Evolutionary conservation across 257 asterid genomes (phyloP), one percentile per base, ranked within the genome.

Genomic region (Nicotiana attenuata): DNA sequence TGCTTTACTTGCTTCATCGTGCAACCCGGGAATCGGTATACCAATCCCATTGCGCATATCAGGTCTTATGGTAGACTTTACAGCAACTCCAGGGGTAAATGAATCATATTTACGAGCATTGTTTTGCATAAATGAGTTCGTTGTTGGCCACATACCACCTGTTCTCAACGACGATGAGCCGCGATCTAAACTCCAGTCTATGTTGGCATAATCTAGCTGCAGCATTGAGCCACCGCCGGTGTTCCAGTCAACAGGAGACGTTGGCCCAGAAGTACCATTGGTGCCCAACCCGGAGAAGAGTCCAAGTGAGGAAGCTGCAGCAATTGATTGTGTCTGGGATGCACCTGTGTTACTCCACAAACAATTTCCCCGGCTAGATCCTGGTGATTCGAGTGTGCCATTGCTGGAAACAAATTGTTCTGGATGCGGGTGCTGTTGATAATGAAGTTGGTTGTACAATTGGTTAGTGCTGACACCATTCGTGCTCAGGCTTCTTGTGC

Each of bases 171-270:
- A 22, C 19, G 84, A 78, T 11, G 76, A 61, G 77, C 88, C 88
- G 5, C 87, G 88, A 84, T 89, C 89, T 87, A 93, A 85, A 83
- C 91, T 91, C 97, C 97, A 93, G 89, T 93, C 97, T 75, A 93
- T 89, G 82, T 82, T 89, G 59, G 87, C 65, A 73, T 91, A 91
- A 87, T 93, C 96, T 13, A 85, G 85, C 84, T 91, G 93, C 76
- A 45, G 28, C 88, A 85, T 85, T 29, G 92, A 80, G 47, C 89
- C 75, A 50, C 91, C 71, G 52, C 90, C 88, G 13, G 87, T 85
- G 78, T 73, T 90, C 96, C 97, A 93, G 84, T 89, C 92, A 76
- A 90, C 88, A 9, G 86, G 87, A 65, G 92, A 85, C 8, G 87
- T 78, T 20, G 91, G 81, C 60, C 92, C 90, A 4, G 90, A 87